These are phyloP conservation scores for Meira miltonrushii DNA, from an alignment of 1,284 basidiomycete genomes.

Conservation along the genomic window DNA sequence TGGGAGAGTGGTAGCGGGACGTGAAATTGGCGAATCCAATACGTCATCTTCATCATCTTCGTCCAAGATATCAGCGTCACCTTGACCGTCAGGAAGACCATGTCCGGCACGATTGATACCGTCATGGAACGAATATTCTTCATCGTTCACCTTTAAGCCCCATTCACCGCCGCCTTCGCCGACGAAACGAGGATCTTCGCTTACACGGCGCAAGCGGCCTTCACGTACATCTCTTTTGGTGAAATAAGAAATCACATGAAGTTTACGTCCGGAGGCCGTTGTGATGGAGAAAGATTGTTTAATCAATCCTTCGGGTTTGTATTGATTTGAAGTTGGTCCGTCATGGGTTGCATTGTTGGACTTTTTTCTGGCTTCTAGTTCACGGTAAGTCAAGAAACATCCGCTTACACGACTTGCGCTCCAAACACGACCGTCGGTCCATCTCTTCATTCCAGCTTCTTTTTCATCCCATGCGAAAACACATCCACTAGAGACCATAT, in stretches of 20 bases:
- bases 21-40: not conserved
- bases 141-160: constrained; percentile 36
- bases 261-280: constrained; percentile 47
- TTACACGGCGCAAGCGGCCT: constrained; percentile 39
- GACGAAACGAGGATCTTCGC: constrained; percentile 47
- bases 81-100: not conserved
- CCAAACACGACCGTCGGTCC: constrained; percentile 58
- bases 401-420: constrained; percentile 57
- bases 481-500: constrained; percentile 40
- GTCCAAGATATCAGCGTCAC: not conserved
- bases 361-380: constrained; percentile 50
- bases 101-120: not conserved
- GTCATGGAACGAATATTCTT: constrained; percentile 22
- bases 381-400: constrained; percentile 56
- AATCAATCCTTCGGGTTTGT: constrained; percentile 51
- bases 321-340: constrained; percentile 41
- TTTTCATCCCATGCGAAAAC: constrained; percentile 52
- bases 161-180: constrained; percentile 42
- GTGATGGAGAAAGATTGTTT: constrained; percentile 52
- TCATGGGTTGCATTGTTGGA: constrained; percentile 23
- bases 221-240: constrained; percentile 46
- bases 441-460: constrained; percentile 55
- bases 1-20: not conserved
- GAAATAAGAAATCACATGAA: constrained; percentile 51
- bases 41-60: constrained; percentile 4